Base-by-base conservation (phyloP, 192 early-diverging fungal genomes). In the Coemansia sp. region DNA sequence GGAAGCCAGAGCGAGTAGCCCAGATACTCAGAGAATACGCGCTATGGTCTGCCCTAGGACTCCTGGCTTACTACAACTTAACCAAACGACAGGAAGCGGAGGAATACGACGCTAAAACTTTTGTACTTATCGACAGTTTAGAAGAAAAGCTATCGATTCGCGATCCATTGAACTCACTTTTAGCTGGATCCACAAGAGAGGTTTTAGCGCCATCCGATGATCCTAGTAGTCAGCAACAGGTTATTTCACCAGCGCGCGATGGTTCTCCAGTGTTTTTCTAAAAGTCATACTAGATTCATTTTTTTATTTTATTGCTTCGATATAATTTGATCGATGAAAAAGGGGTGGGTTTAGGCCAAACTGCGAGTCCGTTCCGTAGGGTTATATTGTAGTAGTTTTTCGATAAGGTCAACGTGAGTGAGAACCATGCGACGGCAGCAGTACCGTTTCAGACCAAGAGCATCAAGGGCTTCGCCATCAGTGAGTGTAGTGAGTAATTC, bases 351-450 rank as follows among this genome's bases (percentile, higher is more conserved):
- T 63, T 24, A 49, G 10, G 29, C 10, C 57, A 59, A 16, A 34
- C 24, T 59, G 6, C 55, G 55, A 34, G 55, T 34, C 46, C 67
- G 70, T 29, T 76, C 74, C 65, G 73, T 65, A 1, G 79, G 89
- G 73, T 93, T 93, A 78, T 94, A 98, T 78, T 96, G 94, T 67
- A 99, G 76, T n/a, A 99, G 87, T 85, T 99, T 99, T 78, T 98
- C 95, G 71, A 99, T 99, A 71, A 99, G 81, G 76, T 99, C 97
- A 33, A 97, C 95, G 84, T 99, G 97, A 8, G 97, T 98, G 34
- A 99, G 83, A 10, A 99, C 90, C 97, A 99, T 99, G 68, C 97
- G 88, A 46, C 97, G 89, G 85, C 97, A 99, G 89, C 97, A 99
- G 74, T 97, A 99, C 54, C 97, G 90, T 86, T 94, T 87, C 67